These are phyloP conservation scores for Omphalea diandra DNA, from an alignment of 441 rosid species.

Conservation along the genomic window DNA sequence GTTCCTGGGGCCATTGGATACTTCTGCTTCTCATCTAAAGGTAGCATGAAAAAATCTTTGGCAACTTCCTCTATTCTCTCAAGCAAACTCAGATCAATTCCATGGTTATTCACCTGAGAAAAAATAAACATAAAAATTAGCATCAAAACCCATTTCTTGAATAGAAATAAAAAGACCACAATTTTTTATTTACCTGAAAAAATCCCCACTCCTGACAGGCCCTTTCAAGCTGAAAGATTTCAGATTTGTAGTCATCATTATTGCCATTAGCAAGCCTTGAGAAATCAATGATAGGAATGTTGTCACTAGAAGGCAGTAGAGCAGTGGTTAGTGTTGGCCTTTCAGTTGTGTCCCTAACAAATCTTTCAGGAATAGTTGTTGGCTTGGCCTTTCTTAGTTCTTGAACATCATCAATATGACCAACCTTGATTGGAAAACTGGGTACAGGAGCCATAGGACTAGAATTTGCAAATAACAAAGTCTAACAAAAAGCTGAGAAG, in stretches of 20 bases:
- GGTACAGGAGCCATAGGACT: slow-evolving; percentile 25
- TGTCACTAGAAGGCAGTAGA: slow-evolving; percentile 10
- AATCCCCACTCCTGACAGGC: slow-evolving; percentile 54
- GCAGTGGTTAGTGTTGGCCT: slow-evolving; percentile 24
- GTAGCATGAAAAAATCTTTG: slow-evolving; percentile 41
- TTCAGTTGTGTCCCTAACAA: slow-evolving; percentile 34
- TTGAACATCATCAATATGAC: slow-evolving; percentile 49
- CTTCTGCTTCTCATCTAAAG: slow-evolving; percentile 44
- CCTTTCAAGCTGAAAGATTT: slow-evolving; percentile 26
- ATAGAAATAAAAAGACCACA: background rate
- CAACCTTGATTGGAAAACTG: slow-evolving; percentile 31
- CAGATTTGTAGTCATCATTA: slow-evolving; percentile 5
- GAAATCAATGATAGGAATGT: slow-evolving; percentile 39
- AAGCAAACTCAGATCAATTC: slow-evolving; percentile 35
- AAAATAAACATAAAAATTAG: background rate
- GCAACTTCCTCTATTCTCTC: slow-evolving; percentile 42
- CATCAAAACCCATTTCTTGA: background rate
- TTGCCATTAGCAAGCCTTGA: slow-evolving; percentile 25
- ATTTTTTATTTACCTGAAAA: slow-evolving; percentile 34
- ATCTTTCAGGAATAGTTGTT: slow-evolving; percentile 35
- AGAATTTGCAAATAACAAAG: background rate
- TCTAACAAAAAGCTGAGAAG: background rate
- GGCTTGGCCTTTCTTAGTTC: slow-evolving; percentile 39
- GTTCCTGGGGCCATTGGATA: slow-evolving; percentile 51
- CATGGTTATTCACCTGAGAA: slow-evolving; percentile 45